A percentile compares a stretch with the other conserved stretches of the same genome.
Conservation (phyloP, 2,329 filamentous ascomycete genomes). For the Cryphonectria parasitica region DNA sequence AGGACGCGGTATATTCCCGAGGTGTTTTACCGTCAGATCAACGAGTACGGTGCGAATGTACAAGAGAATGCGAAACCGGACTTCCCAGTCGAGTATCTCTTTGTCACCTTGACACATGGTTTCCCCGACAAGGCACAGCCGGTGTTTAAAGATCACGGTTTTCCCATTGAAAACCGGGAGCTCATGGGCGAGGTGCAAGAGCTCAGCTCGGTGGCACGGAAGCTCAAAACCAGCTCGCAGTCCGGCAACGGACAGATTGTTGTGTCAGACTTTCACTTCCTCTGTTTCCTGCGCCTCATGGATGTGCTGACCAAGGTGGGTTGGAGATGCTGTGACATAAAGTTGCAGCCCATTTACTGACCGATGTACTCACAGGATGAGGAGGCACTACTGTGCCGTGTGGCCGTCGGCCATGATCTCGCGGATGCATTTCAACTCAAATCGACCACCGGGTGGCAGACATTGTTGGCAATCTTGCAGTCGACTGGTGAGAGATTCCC, state of each 20-base stretch:
- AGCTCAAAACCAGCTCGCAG: slow-evolving; percentile 66
- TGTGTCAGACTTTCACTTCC: slow-evolving; percentile 90
- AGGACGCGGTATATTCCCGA: slow-evolving; percentile 91
- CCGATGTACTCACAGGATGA: slow-evolving; percentile 70
- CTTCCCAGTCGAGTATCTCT: slow-evolving; percentile 94
- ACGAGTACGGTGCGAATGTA: slow-evolving; percentile 94
- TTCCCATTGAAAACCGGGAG: slow-evolving; percentile 91
- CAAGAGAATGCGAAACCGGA: slow-evolving; percentile 96
- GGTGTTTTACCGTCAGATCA: slow-evolving; percentile 93
- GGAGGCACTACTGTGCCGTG: slow-evolving; percentile 80
- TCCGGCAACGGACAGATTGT: slow-evolving; percentile 65
- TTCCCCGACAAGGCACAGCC: slow-evolving; percentile 84
- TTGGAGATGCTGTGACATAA: slow-evolving; percentile 28
- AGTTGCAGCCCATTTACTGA: slow-evolving; percentile 4
- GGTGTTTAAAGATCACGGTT: slow-evolving; percentile 72
- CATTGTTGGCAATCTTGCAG: slow-evolving; percentile 88
- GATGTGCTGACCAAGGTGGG: slow-evolving; percentile 83
- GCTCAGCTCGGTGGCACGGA: slow-evolving; percentile 66
- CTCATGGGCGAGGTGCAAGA: slow-evolving; percentile 86
- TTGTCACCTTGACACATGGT: slow-evolving; percentile 94
- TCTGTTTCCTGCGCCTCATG: slow-evolving; percentile 84
- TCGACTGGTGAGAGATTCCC: slow-evolving; percentile 95
- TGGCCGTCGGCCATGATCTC: slow-evolving; percentile 80
- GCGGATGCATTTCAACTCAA: slow-evolving; percentile 82
- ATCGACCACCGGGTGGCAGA: slow-evolving; percentile 91